These are phyloP conservation scores for Halocafeteria seosinensis DNA, from an alignment of 108 stramenopile species.

Conservation along the genomic window DNA sequence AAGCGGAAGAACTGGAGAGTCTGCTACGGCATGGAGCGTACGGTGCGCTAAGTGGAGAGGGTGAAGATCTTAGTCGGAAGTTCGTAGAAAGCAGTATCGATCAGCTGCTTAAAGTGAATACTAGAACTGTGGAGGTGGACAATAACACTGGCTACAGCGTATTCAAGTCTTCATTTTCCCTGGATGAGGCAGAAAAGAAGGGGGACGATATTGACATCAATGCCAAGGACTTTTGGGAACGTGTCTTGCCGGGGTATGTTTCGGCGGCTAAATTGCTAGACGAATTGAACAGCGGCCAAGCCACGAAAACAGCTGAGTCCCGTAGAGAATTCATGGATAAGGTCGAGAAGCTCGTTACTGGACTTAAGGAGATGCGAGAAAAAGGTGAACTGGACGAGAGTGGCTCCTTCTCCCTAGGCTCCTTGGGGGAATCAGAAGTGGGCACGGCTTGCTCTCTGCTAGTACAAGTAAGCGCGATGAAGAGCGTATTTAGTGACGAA, in stretches of 20 bases:
- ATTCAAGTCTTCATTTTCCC: slow-evolving; percentile 62
- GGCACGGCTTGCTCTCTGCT: not conserved
- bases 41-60: slow-evolving; percentile 62
- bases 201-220: slow-evolving; percentile 62
- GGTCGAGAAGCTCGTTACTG: not conserved
- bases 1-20: slow-evolving; percentile 74
- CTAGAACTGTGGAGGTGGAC: slow-evolving; percentile 64
- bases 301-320: not conserved
- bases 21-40: slow-evolving; percentile 73
- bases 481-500: not conserved
- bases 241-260: slow-evolving; percentile 77
- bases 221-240: slow-evolving; percentile 60
- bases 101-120: slow-evolving; percentile 57
- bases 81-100: slow-evolving; percentile 76
- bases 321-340: not conserved
- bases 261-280: slow-evolving; percentile 56
- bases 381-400: no score
- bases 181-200: slow-evolving; percentile 60
- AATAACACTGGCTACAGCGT: slow-evolving; percentile 13
- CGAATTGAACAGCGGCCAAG: slow-evolving; percentile 25
- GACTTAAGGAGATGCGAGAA: not conserved
- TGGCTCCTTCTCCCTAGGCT: not conserved
- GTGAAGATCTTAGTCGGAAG: slow-evolving; percentile 51
- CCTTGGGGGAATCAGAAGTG: not conserved
- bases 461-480: not conserved